Conservation (phyloP, 441 rosid genomes). For the Corymbia calophylla region DNA sequence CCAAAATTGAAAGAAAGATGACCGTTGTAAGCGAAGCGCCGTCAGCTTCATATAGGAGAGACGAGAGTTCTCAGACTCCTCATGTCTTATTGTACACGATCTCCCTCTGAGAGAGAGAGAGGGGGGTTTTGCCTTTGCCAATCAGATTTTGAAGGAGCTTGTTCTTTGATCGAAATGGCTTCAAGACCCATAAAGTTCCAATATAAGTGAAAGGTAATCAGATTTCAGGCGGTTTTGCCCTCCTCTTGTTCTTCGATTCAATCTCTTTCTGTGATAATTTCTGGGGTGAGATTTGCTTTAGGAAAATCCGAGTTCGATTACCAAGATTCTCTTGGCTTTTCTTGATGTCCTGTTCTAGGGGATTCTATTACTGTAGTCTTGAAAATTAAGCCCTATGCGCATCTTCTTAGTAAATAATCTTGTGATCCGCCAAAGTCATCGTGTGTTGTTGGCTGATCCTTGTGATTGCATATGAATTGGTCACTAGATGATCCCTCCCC, state of each 20-base stretch:
- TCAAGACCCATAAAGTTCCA: background rate
- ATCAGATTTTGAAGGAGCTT: too few species aligned
- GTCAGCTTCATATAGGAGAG: background rate
- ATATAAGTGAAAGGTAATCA: fast-evolving
- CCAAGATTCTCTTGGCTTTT: background rate
- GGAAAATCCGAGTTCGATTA: background rate
- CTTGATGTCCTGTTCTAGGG: background rate
- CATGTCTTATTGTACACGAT: background rate
- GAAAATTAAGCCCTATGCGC: background rate
- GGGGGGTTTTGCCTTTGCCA: too few species aligned
- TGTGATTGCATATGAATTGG: background rate
- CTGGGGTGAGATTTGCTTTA: background rate
- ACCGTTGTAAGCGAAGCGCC: background rate
- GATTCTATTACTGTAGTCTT: background rate
- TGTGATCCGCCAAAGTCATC: background rate
- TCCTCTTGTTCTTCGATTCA: background rate
- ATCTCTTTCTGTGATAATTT: background rate
- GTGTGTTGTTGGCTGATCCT: background rate
- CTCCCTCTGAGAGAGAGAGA: background rate
- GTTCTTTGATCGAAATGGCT: background rate
- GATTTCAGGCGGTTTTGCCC: background rate
- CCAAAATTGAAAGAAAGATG: background rate
- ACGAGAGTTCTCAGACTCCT: background rate
- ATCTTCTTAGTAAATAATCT: background rate
- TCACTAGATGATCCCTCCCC: background rate